Conservation (phyloP, 306 rosid species). For the Neltuma alba region DNA sequence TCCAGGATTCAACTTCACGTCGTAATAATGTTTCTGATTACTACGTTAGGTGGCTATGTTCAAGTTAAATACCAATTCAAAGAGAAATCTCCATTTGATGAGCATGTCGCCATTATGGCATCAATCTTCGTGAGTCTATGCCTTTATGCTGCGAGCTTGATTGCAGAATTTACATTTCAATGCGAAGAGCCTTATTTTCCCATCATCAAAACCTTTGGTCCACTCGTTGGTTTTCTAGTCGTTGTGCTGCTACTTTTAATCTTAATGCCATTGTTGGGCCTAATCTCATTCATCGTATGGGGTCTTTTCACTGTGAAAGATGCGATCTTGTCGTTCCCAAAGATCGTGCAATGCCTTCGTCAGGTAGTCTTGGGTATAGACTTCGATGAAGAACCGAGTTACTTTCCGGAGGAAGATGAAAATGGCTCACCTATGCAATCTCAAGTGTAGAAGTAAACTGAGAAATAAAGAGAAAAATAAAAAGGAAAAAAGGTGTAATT, state of each 20-base stretch:
- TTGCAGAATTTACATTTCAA: neutral
- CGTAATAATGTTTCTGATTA: too few species aligned
- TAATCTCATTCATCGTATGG: neutral
- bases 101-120: neutral
- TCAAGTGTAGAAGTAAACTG: too few species aligned
- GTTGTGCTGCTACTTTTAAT: neutral
- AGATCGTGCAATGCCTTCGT: neutral
- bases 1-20: too few species aligned
- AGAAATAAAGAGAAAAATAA: too few species aligned
- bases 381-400: too few species aligned
- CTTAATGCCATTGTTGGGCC: neutral
- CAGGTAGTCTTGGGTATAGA: neutral
- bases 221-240: neutral
- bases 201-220: neutral
- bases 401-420: too few species aligned
- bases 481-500: too few species aligned
- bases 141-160: neutral
- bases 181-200: neutral
- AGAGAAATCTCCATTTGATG: neutral
- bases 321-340: neutral
- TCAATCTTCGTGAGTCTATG: neutral
- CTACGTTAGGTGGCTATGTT: too few species aligned
- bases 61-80: neutral
- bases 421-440: too few species aligned
- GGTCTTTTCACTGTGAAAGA: neutral